phyloP scores from a whole-genome alignment of 208 protist genomes.

The Trypanosoma theileri region DNA sequence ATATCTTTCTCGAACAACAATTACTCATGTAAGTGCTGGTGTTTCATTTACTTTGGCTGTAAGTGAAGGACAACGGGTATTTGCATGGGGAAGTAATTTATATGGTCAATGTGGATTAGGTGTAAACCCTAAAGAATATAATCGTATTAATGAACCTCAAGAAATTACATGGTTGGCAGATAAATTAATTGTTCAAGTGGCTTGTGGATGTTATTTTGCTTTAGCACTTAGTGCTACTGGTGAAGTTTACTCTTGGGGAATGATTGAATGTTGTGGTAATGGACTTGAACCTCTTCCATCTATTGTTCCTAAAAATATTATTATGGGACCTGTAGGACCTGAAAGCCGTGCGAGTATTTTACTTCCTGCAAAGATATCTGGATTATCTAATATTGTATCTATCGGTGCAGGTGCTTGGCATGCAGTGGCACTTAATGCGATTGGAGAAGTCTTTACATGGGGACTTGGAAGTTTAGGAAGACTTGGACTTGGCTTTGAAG shows the following conservation, averaged over 20 bases:
- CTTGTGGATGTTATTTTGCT: slow-evolving; percentile 81
- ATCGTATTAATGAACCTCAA: slow-evolving; percentile 51
- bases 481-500: slow-evolving; percentile 50
- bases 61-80: slow-evolving; percentile 73
- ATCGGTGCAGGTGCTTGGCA: slow-evolving; percentile 76
- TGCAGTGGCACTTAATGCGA: slow-evolving; percentile 68
- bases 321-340: slow-evolving; percentile 44
- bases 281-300: slow-evolving; percentile 49
- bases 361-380: slow-evolving; percentile 49
- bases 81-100: slow-evolving; percentile 83
- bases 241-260: slow-evolving; percentile 82
- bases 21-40: slow-evolving; percentile 36
- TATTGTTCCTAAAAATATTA: slow-evolving; percentile 48
- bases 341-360: slow-evolving; percentile 55
- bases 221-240: slow-evolving; percentile 64
- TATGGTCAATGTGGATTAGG: slow-evolving; percentile 80
- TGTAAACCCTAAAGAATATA: slow-evolving; percentile 52
- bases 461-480: slow-evolving; percentile 64
- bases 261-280: slow-evolving; percentile 78
- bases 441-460: slow-evolving; percentile 77
- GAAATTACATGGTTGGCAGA: slow-evolving; percentile 73
- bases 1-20: slow-evolving; percentile 57
- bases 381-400: slow-evolving; percentile 56
- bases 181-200: slow-evolving; percentile 78
- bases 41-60: slow-evolving; percentile 42